Evolutionary conservation across 1,284 basidiomycete species (phyloP).

Genomic region (Cutaneotrichosporon sp.): DNA sequence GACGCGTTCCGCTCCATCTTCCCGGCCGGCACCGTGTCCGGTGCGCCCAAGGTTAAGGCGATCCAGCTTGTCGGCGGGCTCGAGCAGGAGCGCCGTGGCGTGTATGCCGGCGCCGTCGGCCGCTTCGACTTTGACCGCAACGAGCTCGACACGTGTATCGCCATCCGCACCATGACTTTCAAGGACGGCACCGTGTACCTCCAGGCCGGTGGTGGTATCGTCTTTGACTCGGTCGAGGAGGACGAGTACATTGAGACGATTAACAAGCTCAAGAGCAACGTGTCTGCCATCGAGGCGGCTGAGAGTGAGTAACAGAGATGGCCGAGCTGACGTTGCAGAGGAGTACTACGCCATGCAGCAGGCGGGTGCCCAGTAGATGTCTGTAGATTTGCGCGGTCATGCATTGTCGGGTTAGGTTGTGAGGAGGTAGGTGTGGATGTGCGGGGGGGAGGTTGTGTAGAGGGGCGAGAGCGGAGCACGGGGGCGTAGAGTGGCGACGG

Average conservation of each 20-base stretch:
- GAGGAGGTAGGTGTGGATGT: no score
- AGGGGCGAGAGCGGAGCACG: no score
- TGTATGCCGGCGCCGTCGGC: conserved; percentile 97
- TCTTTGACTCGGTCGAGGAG: conserved; percentile 95
- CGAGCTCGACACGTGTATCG: conserved; percentile 98
- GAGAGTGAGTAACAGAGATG: conserved; percentile 5
- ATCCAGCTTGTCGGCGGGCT: conserved; percentile 88
- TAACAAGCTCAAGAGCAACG: conserved; percentile 17
- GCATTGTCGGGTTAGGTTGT: background rate
- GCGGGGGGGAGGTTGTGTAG: no score
- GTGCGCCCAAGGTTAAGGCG: conserved; percentile 98
- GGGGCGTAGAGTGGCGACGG: no score
- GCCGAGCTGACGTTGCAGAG: conserved; percentile 6
- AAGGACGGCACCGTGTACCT: conserved; percentile 90
- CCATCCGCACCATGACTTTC: conserved; percentile 97
- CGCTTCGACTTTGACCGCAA: conserved; percentile 94
- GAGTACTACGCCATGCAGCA: conserved; percentile 17
- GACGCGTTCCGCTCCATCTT: conserved; percentile 99
- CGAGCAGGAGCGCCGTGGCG: conserved; percentile 86
- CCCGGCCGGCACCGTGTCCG: conserved; percentile 98
- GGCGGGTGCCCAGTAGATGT: background rate
- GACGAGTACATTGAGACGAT: conserved; percentile 62
- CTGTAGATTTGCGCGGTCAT: background rate
- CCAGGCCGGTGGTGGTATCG: conserved; percentile 92
- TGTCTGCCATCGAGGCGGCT: conserved; percentile 9